Evolutionary conservation across 805 yeast species (phyloP).

Genomic region (Ascoidea tarda): DNA sequence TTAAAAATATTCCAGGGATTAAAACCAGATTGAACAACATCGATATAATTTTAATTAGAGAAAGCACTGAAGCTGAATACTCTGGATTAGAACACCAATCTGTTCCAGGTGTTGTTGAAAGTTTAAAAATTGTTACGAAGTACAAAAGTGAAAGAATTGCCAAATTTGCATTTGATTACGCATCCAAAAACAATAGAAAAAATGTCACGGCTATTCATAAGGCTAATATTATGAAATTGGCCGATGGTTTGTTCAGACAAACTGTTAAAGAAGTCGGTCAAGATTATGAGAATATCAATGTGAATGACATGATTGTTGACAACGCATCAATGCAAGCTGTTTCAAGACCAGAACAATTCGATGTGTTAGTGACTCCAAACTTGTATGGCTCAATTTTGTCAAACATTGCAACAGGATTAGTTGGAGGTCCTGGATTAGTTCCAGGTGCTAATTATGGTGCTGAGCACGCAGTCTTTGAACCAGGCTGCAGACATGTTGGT

Average conservation of each 20-base stretch:
- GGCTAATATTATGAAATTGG: slow-evolving; percentile 97
- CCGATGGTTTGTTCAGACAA: slow-evolving; percentile 95
- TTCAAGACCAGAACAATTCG: slow-evolving; percentile 95
- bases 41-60: slow-evolving; percentile 92
- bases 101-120: slow-evolving; percentile 95
- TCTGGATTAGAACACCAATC: slow-evolving; percentile 97
- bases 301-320: slow-evolving; percentile 92
- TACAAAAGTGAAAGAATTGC: slow-evolving; percentile 95
- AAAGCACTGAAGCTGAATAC: slow-evolving; percentile 98
- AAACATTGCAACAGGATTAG: slow-evolving; percentile 88
- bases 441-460: slow-evolving; percentile 98
- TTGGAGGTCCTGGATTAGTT: slow-evolving; percentile 97
- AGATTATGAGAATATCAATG: slow-evolving; percentile 72
- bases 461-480: slow-evolving; percentile 96
- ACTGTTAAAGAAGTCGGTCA: slow-evolving; percentile 74
- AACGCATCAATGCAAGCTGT: slow-evolving; percentile 99
- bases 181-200: slow-evolving; percentile 81
- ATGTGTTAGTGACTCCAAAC: slow-evolving; percentile 95
- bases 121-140: slow-evolving; percentile 87
- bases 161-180: slow-evolving; percentile 93
- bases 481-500: slow-evolving; percentile 99
- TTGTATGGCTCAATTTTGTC: slow-evolving; percentile 95
- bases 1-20: slow-evolving; percentile 90
- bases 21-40: slow-evolving; percentile 78
- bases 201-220: slow-evolving; percentile 95